Base-by-base conservation (phyloP, 495 filamentous ascomycete species). In the Copromyces sp. region DNA sequence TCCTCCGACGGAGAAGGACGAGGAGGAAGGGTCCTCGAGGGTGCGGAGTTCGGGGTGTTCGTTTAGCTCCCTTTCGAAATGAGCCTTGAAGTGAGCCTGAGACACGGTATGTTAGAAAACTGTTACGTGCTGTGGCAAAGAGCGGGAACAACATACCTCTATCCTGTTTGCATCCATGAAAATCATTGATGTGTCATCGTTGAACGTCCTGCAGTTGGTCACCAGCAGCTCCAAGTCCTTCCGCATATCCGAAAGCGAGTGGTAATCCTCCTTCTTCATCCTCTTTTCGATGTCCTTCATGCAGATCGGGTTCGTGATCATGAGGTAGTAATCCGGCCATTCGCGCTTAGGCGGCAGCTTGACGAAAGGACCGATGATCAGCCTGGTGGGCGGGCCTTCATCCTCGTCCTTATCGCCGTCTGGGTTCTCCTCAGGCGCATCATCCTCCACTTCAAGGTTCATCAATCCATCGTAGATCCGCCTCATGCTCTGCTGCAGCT, bases 181-280 rank as follows among this genome's bases (percentile, higher is more conserved):
- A 68, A 99, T 86, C 72, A 93, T 81, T 82, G 94, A 97, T 47
- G 89, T 91, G 78, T 98, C 95, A 81, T 99, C 95, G 81, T 99
- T 99, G 82, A 95, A 99, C 7, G 91, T 94, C 77, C 93, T 86
- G 73, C 95, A 97, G 83, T 99, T 99, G 76, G 87, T 88, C 80
- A 94, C 95, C 77, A 99, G 87, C 71, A 92, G 83, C 65, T 89
- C 87, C 72, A 99, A 89, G 78, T 99, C 95, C 39, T 88, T 88
- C 41, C 90, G 84, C 87, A 98, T 92, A 74, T 93, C 92, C 74
- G 84, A 89, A 71, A 97, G 81, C 77, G 86, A 91, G 74, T 89
- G 89, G 80, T 98, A 99, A 74, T 98, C 92, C 73, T 94, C 91
- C 75, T 91, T 93, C 84, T 97, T 97, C 81, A 99, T 96, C 84